A percentile compares a stretch with the other conserved stretches of the same genome.
phyloP scores from a whole-genome alignment of 257 asterid species.

The Pogostemon cablin region DNA sequence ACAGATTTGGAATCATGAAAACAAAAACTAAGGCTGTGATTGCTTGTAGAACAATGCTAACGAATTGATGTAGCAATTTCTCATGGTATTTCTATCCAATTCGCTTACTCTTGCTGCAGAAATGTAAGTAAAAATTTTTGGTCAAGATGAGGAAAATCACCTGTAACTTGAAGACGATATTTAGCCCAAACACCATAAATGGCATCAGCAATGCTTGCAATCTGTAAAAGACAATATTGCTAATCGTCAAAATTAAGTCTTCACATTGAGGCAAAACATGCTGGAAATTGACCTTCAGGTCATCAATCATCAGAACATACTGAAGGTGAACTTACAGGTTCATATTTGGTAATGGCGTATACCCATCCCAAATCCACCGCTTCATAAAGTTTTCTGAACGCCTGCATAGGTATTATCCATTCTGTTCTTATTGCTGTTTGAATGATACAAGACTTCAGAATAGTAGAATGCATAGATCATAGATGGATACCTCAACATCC shows the following conservation, averaged over 20 bases:
- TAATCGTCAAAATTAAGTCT: constrained; percentile 14
- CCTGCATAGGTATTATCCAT: constrained; percentile 49
- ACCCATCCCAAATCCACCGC: constrained; percentile 92
- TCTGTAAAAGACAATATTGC: constrained; percentile 41
- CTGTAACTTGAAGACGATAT: constrained; percentile 86
- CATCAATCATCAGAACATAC: background rate
- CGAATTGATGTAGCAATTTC: background rate
- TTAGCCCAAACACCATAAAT: constrained; percentile 87
- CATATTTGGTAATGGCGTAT: constrained; percentile 83
- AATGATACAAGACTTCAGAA: background rate
- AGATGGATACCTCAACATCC: constrained; percentile 64
- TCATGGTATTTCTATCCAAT: too few relatives aligned
- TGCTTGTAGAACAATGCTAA: background rate
- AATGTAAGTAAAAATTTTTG: too few relatives aligned
- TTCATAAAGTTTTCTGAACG: constrained; percentile 79
- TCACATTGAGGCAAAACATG: background rate
- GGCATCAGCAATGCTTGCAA: constrained; percentile 73
- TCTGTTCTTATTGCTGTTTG: background rate
- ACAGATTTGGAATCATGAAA: too few relatives aligned
- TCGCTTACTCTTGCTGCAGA: too few relatives aligned
- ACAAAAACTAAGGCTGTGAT: background rate
- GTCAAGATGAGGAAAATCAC: constrained; percentile 28
- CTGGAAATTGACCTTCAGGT: background rate
- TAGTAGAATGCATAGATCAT: background rate
- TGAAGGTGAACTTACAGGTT: constrained; percentile 64